These are phyloP conservation scores for Exophiala oligosperma DNA, from an alignment of 2,329 filamentous ascomycete genomes.

Conservation along the genomic window DNA sequence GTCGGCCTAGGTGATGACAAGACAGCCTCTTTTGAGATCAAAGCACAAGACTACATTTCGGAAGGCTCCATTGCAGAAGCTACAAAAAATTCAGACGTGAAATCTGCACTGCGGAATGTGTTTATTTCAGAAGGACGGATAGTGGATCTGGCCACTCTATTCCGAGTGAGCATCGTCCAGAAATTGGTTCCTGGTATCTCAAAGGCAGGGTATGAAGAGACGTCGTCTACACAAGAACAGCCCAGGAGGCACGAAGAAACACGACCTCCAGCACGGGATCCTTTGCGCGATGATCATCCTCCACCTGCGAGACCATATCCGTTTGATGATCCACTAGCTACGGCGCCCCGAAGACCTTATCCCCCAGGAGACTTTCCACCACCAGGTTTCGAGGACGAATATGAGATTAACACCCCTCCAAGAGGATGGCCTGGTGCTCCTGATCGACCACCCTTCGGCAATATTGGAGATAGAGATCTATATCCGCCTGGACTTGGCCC, in stretches of 20 bases:
- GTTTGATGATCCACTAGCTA: constrained; percentile 65
- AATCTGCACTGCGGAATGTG: constrained; percentile 50
- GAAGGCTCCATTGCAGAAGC: constrained; percentile 56
- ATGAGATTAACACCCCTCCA: constrained; percentile 72
- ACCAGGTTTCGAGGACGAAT: constrained; percentile 90
- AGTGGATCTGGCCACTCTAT: constrained; percentile 65
- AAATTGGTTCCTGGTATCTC: constrained; percentile 75
- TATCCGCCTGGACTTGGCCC: constrained; percentile 85
- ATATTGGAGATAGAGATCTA: constrained; percentile 82
- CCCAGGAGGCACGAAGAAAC: constrained; percentile 42
- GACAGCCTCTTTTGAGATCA: constrained; percentile 75
- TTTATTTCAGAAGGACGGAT: constrained; percentile 76
- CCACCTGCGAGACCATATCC: constrained; percentile 67
- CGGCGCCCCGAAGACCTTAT: constrained; percentile 59
- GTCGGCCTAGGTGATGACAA: constrained; percentile 78
- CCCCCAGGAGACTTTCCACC: constrained; percentile 77
- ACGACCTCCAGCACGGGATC: constrained; percentile 47
- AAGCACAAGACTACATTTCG: constrained; percentile 72
- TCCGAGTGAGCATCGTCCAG: constrained; percentile 80
- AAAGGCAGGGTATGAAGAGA: constrained; percentile 76
- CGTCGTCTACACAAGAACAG: constrained; percentile 33
- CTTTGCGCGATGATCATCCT: constrained; percentile 54
- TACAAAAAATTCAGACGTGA: constrained; percentile 33
- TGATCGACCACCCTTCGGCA: constrained; percentile 41
- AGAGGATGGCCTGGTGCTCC: constrained; percentile 46